Evolutionary conservation across 371 early-diverging fungal species (phyloP).

Genomic region (Apophysomyces sp.): DNA sequence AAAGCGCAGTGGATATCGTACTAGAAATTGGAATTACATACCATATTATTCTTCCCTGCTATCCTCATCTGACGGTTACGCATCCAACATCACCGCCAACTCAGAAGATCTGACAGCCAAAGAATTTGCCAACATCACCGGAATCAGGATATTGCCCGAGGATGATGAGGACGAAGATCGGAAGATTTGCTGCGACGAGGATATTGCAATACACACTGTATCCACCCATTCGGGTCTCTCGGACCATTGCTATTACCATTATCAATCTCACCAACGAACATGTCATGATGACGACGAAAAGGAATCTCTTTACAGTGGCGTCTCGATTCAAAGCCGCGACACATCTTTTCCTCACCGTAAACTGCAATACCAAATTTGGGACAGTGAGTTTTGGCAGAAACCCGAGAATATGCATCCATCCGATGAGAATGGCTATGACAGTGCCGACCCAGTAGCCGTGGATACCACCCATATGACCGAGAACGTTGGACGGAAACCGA

Average conservation of each 20-base stretch:
- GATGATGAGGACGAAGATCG: conserved; percentile 8
- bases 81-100: conserved; percentile 20
- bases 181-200: conserved; percentile 3
- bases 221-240: neutral
- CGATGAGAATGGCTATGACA: neutral
- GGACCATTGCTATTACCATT: neutral
- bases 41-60: conserved; percentile 2
- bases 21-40: conserved; percentile 1
- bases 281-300: neutral
- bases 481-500: neutral
- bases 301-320: neutral
- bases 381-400: conserved; percentile 14
- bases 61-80: conserved; percentile 1
- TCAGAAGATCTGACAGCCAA: conserved; percentile 37
- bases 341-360: neutral
- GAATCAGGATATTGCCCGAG: conserved; percentile 24
- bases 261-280: neutral
- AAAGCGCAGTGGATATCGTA: neutral
- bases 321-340: conserved; percentile 1
- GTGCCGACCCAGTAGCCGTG: neutral
- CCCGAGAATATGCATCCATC: conserved; percentile 7
- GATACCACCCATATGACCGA: neutral
- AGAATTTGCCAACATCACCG: conserved; percentile 34
- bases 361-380: conserved; percentile 13
- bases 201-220: neutral